These are phyloP conservation scores for Chalaropsis thielavioides DNA, from an alignment of 2,329 filamentous ascomycete species.

Conservation along the genomic window DNA sequence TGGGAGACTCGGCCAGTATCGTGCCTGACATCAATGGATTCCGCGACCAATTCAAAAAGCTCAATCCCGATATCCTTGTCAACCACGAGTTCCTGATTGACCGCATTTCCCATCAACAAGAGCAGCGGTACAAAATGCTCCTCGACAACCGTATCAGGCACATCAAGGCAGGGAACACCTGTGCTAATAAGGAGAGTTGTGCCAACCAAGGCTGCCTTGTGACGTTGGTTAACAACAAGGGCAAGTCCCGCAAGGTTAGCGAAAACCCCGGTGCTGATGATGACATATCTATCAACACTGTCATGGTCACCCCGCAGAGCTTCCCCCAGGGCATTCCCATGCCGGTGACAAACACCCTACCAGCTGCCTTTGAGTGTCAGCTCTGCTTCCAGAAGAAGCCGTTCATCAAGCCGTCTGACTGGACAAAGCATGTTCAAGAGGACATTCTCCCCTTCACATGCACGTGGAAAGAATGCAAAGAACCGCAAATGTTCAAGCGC, in stretches of 20 bases:
- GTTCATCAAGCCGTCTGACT: slow-evolving; percentile 83
- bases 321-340: slow-evolving; percentile 72
- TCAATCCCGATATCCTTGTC: slow-evolving; percentile 56
- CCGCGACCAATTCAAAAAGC: slow-evolving; percentile 51
- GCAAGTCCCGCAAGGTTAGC: slow-evolving; percentile 45
- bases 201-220: slow-evolving; percentile 52
- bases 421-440: slow-evolving; percentile 93
- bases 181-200: slow-evolving; percentile 49
- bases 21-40: slow-evolving; percentile 64
- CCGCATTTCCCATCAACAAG: slow-evolving; percentile 68
- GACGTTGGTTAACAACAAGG: slow-evolving; percentile 44
- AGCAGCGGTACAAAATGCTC: slow-evolving; percentile 63
- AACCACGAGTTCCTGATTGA: slow-evolving; percentile 53
- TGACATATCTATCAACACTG: slow-evolving; percentile 54
- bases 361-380: slow-evolving; percentile 79
- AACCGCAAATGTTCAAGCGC: slow-evolving; percentile 83
- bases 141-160: slow-evolving; percentile 59
- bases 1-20: slow-evolving; percentile 48
- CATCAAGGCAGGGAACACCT: slow-evolving; percentile 41
- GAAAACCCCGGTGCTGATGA: slow-evolving; percentile 29
- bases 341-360: slow-evolving; percentile 61
- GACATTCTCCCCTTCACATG: slow-evolving; percentile 89
- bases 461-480: slow-evolving; percentile 68
- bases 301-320: slow-evolving; percentile 52
- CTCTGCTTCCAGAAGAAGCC: slow-evolving; percentile 75